Conservation (phyloP, 176 grass and related monocot genomes). For the Zizania latifolia region DNA sequence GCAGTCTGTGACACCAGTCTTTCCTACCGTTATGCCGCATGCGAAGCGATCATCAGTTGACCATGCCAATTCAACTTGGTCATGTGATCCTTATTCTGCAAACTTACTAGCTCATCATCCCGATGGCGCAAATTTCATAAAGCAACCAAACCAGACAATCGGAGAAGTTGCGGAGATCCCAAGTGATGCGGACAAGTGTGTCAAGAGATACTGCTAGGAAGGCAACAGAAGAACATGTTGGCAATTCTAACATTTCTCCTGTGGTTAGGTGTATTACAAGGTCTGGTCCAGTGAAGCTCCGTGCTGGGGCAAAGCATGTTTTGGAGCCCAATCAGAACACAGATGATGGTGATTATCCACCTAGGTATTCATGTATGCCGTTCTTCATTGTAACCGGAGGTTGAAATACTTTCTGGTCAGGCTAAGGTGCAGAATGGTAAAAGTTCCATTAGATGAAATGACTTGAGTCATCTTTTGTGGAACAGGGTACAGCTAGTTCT, state of each 20-base stretch:
- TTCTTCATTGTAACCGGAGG: not conserved
- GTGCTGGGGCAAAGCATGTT: not conserved
- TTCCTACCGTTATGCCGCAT: not conserved
- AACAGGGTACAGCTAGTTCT: not conserved
- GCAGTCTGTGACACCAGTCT: not conserved
- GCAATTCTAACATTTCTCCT: not conserved
- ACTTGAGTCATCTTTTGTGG: not conserved
- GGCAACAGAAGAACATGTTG: not conserved
- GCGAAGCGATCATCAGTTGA: not conserved
- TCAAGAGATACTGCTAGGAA: not conserved
- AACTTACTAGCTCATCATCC: not conserved
- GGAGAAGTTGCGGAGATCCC: not conserved
- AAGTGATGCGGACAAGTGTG: not conserved
- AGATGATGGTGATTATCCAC: not conserved
- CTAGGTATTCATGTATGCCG: not conserved
- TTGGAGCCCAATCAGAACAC: not conserved
- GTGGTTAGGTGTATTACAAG: not conserved
- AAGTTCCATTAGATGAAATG: not conserved
- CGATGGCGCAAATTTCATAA: not conserved
- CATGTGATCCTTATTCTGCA: not conserved
- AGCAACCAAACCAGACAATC: not conserved
- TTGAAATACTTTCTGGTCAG: not conserved
- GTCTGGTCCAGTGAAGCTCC: not conserved
- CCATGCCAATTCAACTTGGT: not conserved
- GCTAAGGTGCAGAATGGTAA: not conserved